phyloP scores from a whole-genome alignment of 2,329 filamentous ascomycete genomes.

The Colletotrichum plurivorum region DNA sequence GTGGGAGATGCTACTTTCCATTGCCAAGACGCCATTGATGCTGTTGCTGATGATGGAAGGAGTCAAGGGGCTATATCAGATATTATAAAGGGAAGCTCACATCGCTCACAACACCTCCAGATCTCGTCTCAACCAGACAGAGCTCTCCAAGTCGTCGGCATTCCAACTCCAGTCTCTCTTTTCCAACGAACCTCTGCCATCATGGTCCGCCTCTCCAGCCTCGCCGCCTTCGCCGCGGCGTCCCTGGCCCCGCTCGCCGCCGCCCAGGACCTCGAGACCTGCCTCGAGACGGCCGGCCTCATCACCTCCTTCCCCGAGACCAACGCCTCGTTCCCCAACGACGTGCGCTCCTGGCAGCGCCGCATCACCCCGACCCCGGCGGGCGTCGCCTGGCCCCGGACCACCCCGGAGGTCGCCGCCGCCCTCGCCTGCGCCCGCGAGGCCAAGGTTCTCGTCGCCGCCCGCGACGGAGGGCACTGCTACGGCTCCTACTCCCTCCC shows the following conservation, averaged over 20 bases:
- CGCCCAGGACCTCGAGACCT: slow-evolving; percentile 26
- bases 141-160: background rate
- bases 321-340: slow-evolving; percentile 34
- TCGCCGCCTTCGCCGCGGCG: slow-evolving; percentile 26
- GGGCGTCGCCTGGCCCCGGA: slow-evolving; percentile 38
- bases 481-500: slow-evolving; percentile 37
- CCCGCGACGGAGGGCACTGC: slow-evolving; percentile 39
- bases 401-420: slow-evolving; percentile 32
- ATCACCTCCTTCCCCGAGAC: slow-evolving; percentile 35
- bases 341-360: slow-evolving; percentile 35
- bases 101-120: too few relatives aligned
- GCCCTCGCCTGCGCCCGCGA: slow-evolving; percentile 39
- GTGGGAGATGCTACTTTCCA: background rate
- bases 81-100: too few relatives aligned
- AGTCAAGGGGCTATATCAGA: background rate
- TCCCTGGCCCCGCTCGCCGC: slow-evolving; percentile 3
- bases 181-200: background rate
- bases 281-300: slow-evolving; percentile 38
- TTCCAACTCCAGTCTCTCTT: slow-evolving; percentile 29
- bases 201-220: slow-evolving; percentile 22
- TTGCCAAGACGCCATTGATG: slow-evolving; percentile 20
- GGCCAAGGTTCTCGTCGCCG: slow-evolving; percentile 34
- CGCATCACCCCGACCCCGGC: slow-evolving; percentile 38
- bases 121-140: background rate
- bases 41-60: background rate